A percentile compares a stretch with the other conserved stretches of the same genome.
phyloP scores from a whole-genome alignment of 129 eudicot genomes.

The Cynara cardunculus region DNA sequence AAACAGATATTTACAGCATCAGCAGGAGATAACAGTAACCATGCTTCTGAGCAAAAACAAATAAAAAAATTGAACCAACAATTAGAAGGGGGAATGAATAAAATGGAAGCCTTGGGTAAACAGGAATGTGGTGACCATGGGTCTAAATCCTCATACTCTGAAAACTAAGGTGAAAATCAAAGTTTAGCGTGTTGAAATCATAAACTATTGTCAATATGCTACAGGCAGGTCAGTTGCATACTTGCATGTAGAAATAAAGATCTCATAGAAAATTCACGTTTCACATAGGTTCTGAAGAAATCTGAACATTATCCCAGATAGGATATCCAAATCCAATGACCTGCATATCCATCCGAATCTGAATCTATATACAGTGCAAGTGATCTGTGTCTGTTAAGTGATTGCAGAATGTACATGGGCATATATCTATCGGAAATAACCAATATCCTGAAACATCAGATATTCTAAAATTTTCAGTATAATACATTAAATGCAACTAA shows the following conservation, averaged over 20 bases:
- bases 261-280: background rate
- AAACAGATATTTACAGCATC: background rate
- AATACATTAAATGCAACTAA: background rate
- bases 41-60: background rate
- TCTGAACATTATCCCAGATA: too few relatives aligned
- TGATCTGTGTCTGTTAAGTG: background rate
- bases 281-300: background rate
- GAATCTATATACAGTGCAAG: too few relatives aligned
- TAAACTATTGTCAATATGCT: too few relatives aligned
- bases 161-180: background rate
- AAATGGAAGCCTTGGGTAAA: too few relatives aligned
- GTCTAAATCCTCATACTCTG: too few relatives aligned
- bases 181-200: background rate
- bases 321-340: too few relatives aligned
- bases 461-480: background rate
- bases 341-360: too few relatives aligned
- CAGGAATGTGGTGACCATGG: too few relatives aligned
- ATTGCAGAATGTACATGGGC: background rate
- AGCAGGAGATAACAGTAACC: background rate
- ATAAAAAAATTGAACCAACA: background rate
- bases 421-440: background rate
- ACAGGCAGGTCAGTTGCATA: background rate
- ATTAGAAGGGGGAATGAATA: too few relatives aligned
- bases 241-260: background rate
- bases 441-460: background rate